phyloP scores from a whole-genome alignment of 352 stramenopile species.

The Phytophthora pseudosyringae region DNA sequence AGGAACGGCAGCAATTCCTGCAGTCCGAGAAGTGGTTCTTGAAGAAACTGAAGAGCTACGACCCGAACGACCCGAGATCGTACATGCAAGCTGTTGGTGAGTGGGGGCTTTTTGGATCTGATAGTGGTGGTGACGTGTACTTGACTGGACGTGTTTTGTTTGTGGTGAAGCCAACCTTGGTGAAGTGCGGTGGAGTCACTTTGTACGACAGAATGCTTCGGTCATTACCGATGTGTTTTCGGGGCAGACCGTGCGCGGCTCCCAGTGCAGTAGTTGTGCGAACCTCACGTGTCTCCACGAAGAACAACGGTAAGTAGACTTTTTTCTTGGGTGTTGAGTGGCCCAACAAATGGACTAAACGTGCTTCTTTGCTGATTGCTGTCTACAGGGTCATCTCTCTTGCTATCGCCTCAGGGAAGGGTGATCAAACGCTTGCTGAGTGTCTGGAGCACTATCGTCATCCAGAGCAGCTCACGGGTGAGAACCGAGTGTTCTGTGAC shows the following conservation, averaged over 20 bases:
- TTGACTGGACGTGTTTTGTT: conserved; percentile 10
- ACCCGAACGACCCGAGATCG: conserved; percentile 52
- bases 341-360: not conserved
- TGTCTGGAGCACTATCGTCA: conserved; percentile 62
- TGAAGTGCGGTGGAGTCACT: conserved; percentile 64
- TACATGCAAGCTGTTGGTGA: conserved; percentile 72
- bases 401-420: conserved; percentile 48
- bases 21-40: conserved; percentile 29
- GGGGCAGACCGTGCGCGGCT: conserved; percentile 80
- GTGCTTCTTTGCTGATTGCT: conserved; percentile 1
- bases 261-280: conserved; percentile 75
- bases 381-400: conserved; percentile 66
- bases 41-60: conserved; percentile 37
- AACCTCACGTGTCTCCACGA: conserved; percentile 78
- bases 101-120: conserved; percentile 14
- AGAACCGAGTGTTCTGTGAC: conserved; percentile 80
- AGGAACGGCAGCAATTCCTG: conserved; percentile 35
- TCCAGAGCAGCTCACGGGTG: conserved; percentile 63
- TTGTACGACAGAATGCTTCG: conserved; percentile 64
- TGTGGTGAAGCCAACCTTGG: conserved; percentile 52
- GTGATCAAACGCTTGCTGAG: conserved; percentile 48
- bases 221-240: conserved; percentile 77
- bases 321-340: not conserved
- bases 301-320: conserved; percentile 42
- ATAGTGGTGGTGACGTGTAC: not conserved